These are phyloP conservation scores for Curvularia spicifera DNA, from an alignment of 2,329 filamentous ascomycete genomes.

Conservation along the genomic window DNA sequence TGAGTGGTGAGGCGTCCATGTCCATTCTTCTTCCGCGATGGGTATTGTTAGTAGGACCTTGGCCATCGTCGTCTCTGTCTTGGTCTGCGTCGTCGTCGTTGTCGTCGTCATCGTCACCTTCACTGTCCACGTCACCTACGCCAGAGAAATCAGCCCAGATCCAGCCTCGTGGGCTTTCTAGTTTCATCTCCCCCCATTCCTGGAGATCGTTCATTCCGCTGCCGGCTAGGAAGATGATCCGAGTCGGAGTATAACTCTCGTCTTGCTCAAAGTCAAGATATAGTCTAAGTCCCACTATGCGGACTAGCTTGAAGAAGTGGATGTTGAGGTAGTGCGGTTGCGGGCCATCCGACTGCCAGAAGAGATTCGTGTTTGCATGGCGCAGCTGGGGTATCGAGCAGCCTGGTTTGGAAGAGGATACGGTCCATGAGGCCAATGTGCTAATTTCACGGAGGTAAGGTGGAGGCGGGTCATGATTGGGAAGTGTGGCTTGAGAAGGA, in stretches of 20 bases:
- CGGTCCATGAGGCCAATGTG: constrained; percentile 81
- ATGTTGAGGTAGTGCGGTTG: constrained; percentile 84
- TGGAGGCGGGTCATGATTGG: constrained; percentile 46
- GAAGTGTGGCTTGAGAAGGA: constrained; percentile 24
- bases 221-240: constrained; percentile 86
- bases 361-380: constrained; percentile 73
- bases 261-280: constrained; percentile 91
- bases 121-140: constrained; percentile 57
- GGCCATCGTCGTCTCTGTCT: constrained; percentile 22
- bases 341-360: constrained; percentile 87
- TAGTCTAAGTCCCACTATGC: constrained; percentile 78
- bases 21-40: not conserved
- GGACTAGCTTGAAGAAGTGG: constrained; percentile 83
- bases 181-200: constrained; percentile 80
- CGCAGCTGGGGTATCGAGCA: constrained; percentile 79
- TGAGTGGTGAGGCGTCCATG: not conserved
- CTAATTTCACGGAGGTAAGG: constrained; percentile 77
- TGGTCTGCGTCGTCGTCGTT: constrained; percentile 17
- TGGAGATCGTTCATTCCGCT: constrained; percentile 91
- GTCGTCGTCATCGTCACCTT: constrained; percentile 29
- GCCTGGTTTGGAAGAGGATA: constrained; percentile 80
- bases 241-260: constrained; percentile 95
- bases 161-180: constrained; percentile 85
- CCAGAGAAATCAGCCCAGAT: constrained; percentile 77
- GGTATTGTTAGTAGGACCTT: constrained; percentile 3